Base-by-base conservation (phyloP, 2,329 filamentous ascomycete genomes). In the Stagonosporopsis chrysanthemi region DNA sequence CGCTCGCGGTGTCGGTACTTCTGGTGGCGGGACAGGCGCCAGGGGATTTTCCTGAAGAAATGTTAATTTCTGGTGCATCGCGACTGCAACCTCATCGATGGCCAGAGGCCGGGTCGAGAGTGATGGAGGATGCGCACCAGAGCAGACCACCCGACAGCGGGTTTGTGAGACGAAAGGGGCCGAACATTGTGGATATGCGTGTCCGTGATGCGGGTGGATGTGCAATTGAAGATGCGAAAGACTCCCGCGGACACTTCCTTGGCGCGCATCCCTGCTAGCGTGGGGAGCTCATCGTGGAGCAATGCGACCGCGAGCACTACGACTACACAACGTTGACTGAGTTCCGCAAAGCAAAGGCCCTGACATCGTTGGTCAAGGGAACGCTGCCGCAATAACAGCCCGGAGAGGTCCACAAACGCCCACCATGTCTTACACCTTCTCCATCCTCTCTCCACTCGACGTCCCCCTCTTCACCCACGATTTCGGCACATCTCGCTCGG, bases 341-440 rank as follows among this genome's bases (percentile, higher is more conserved):
- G 11, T 26, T 24, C 9, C 15, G 26, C 26, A 31, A 6, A 8
- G 15, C 31, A 24, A 38, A 17, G 28, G 15, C 22, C 15, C 23
- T 6, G 28, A 23, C 6, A 6, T 15, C 15, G 1, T 24, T 9
- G 17, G 23, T 29, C 24, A 9, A n/a, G 35, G n/a, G 35, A 22
- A 15, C 11, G 6, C 14, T 12, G 15, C 12, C 14, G 4, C 2
- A n/a, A 1, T 22, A 6, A 6, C n/a, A 29, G 2, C 15, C 5
- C 17, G 1, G 31, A 5, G 4, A 15, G 2, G 35, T 19, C 12
- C 8, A 7, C 3, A 54, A 39, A 22, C 8, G 28, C 41, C 22
- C 68, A 82, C 67, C 63, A 98, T 98, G 95, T 97, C 93, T 59
- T 99, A 98, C 84, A 97, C 97, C 82, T 98, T 99, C 80, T 91